Conservation (phyloP, 108 stramenopile genomes). For the Aureococcus anophagefferens region DNA sequence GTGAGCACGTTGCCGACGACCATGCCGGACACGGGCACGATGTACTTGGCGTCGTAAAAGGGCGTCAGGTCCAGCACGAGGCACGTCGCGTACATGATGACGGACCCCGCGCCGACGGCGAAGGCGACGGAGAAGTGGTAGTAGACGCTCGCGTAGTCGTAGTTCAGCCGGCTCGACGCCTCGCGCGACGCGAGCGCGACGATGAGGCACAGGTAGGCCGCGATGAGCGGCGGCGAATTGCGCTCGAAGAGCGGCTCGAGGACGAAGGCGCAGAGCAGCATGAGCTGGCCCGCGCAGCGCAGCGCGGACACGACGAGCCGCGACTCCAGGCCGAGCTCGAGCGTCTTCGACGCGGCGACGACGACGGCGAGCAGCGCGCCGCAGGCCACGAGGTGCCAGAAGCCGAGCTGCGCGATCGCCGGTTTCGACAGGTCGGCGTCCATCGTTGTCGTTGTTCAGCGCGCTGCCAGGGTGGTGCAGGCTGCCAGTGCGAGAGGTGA, state of each 20-base stretch:
- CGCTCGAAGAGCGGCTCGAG: background rate
- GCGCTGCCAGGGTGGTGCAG: no score
- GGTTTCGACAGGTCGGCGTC: no score
- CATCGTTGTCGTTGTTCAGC: no score
- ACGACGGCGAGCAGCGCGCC: no score
- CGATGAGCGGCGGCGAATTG: background rate
- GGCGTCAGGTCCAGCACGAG: slow-evolving; percentile 18
- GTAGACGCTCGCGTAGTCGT: background rate
- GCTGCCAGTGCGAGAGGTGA: no score
- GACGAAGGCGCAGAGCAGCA: background rate
- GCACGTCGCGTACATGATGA: background rate
- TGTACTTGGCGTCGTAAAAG: slow-evolving; percentile 24
- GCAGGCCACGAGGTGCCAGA: no score
- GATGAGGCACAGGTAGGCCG: background rate
- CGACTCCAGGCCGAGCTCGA: background rate
- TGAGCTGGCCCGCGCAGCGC: background rate
- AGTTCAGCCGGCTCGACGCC: slow-evolving; percentile 1
- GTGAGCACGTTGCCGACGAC: slow-evolving; percentile 31
- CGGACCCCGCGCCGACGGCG: background rate
- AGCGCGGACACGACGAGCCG: background rate
- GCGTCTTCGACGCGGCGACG: no score
- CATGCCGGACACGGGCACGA: slow-evolving; percentile 48
- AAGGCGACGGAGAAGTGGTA: background rate
- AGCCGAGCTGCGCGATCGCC: no score
- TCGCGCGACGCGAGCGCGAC: slow-evolving; percentile 3